Evolutionary conservation across 768 basidiomycete genomes (phyloP), one percentile per base, ranked within the genome.

Genomic region (Auricularia heimuer): DNA sequence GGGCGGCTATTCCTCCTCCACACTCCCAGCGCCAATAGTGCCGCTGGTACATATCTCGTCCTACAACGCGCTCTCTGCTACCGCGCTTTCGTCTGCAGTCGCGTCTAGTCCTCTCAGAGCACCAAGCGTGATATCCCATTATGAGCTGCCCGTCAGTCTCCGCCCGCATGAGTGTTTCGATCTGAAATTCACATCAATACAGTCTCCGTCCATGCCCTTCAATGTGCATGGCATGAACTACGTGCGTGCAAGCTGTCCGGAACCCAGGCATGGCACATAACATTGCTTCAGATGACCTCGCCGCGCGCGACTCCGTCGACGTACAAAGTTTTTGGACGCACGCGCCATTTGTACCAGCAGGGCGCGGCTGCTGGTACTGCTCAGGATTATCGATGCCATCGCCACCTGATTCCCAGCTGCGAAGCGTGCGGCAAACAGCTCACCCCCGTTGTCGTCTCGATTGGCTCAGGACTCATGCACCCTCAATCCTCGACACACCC

Each of bases 381-480:
- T 3, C 83, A 85, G 4, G 78, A 82, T 0, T 77, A 84, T 70
- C 83, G 87, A 54, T 92, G 89, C 69, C 85, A 88, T 0, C 81
- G 89, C 21, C 89, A 92, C 72, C 78, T 92, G 1, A 83, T 87
- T 68, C 84, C 83, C 4, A 83, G 82, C 39, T 92, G 89, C 69
- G 84, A 88, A 69, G 89, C 90, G 65, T 92, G 89, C 69, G 56
- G 21, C 16, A 14, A 60, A 60, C 24, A 33, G 35, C 54, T 47
- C 37, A 37, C 42, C 34, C 62, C 63, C 47, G 47, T 42, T 34
- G 63, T 63, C 47, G 63, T 37, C 63, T 21, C 29, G 11, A 29
- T 35, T 7, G 56, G 56, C 21, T 60, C 24, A 14, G 63, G 47
- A 6, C 45, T 37, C 47, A 54, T 56, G 79, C 76, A 63, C 82